These are phyloP conservation scores for Taxillus chinensis DNA, from an alignment of 164 flowering plant genomes.

Conservation along the genomic window DNA sequence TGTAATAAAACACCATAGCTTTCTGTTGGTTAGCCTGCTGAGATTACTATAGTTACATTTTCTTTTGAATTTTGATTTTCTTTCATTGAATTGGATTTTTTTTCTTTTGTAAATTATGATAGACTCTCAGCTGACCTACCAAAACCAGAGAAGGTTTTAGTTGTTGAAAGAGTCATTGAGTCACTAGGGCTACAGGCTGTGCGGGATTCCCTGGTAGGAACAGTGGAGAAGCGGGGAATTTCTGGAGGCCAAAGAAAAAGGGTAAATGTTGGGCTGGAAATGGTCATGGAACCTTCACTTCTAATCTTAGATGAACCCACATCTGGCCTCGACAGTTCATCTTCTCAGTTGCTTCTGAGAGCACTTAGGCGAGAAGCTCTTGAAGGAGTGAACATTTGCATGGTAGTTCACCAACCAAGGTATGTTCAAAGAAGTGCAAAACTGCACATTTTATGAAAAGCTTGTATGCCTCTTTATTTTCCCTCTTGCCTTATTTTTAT, in stretches of 20 bases:
- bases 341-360: slow-evolving; percentile 82
- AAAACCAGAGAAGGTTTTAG: slow-evolving; percentile 79
- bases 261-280: slow-evolving; percentile 95
- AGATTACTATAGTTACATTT: background rate
- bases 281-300: slow-evolving; percentile 98
- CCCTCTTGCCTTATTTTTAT: no score
- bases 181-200: slow-evolving; percentile 77
- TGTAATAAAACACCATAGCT: no score
- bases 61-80: background rate
- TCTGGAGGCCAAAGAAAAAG: slow-evolving; percentile 99
- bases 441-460: background rate
- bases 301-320: slow-evolving; percentile 95
- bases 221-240: slow-evolving; percentile 95
- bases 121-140: slow-evolving; percentile 71
- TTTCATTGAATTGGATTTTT: background rate
- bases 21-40: background rate
- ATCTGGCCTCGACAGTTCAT: slow-evolving; percentile 94
- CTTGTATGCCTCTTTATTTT: no score
- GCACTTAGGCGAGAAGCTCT: slow-evolving; percentile 95
- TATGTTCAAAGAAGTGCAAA: slow-evolving; percentile 6
- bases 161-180: slow-evolving; percentile 92
- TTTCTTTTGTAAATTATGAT: slow-evolving; percentile 7
- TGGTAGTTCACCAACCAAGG: slow-evolving; percentile 99
- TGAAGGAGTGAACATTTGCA: slow-evolving; percentile 92
- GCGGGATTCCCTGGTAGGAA: slow-evolving; percentile 87